Conservation (phyloP, 1,284 basidiomycete genomes). For the Inonotus obliquus region DNA sequence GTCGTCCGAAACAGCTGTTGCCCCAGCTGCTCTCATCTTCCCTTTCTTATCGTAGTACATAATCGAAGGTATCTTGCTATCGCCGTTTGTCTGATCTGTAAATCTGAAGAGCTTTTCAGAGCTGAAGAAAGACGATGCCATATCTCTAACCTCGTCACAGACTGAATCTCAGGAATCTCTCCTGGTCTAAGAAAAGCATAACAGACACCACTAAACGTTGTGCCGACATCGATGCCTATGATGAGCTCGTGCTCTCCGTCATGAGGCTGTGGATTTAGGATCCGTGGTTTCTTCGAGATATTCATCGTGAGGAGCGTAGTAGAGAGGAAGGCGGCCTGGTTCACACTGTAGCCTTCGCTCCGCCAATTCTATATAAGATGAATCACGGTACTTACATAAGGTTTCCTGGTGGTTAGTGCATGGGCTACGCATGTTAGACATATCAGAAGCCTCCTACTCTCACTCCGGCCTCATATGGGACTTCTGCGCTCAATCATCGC, state of each 20-base stretch:
- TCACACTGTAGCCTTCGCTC: neutral
- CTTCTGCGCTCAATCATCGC: no score
- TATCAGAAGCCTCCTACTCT: no score
- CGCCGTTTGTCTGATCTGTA: conserved; percentile 48
- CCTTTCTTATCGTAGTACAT: conserved; percentile 64
- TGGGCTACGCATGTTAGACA: no score
- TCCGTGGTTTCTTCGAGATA: neutral
- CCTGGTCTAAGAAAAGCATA: conserved; percentile 15
- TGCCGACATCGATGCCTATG: conserved; percentile 17
- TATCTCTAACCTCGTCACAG: conserved; percentile 32
- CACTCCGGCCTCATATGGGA: no score
- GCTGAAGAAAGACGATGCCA: no score
- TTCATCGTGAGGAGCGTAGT: neutral
- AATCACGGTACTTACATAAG: neutral
- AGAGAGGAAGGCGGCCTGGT: neutral
- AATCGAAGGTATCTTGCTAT: conserved; percentile 72
- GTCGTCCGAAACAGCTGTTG: conserved; percentile 59
- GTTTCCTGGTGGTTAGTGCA: neutral
- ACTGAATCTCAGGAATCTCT: conserved; percentile 8
- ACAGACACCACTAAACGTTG: conserved; percentile 16
- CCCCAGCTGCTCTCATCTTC: conserved; percentile 64
- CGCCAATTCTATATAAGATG: neutral
- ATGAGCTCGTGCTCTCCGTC: neutral
- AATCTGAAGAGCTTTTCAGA: neutral
- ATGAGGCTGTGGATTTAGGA: conserved; percentile 2